phyloP scores from a whole-genome alignment of 192 early-diverging fungal species.

The Polychytrium aggregatum region DNA sequence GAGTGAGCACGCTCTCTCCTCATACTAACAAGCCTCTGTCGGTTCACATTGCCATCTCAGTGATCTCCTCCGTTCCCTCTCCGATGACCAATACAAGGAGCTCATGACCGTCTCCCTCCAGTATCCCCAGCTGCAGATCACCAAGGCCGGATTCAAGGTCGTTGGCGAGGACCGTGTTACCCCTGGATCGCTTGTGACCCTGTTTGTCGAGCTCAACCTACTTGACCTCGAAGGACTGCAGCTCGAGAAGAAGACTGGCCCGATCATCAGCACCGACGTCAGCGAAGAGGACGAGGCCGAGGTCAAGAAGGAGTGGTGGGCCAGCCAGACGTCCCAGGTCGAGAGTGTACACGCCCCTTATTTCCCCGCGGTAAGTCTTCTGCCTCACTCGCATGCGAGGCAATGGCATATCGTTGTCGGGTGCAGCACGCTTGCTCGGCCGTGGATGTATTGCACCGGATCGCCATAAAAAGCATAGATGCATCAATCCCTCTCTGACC shows the following conservation, averaged over 20 bases:
- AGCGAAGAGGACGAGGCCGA: conserved; percentile 8
- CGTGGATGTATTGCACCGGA: no score
- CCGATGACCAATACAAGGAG: conserved; percentile 55
- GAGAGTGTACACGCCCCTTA: conserved; percentile 53
- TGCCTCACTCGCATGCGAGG: neutral
- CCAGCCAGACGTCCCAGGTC: conserved; percentile 8
- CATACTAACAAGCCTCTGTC: no score
- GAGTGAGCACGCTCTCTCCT: no score
- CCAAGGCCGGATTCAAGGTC: conserved; percentile 65
- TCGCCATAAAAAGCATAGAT: no score
- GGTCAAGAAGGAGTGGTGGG: conserved; percentile 18
- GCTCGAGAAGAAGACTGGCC: conserved; percentile 5
- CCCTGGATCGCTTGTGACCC: conserved; percentile 33
- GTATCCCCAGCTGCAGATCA: conserved; percentile 67
- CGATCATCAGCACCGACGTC: conserved; percentile 4
- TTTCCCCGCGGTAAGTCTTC: conserved; percentile 36
- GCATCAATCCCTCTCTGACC: neutral
- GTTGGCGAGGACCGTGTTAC: conserved; percentile 37
- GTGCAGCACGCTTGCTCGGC: no score
- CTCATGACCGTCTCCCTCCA: conserved; percentile 60
- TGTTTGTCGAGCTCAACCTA: conserved; percentile 24
- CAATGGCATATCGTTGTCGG: neutral
- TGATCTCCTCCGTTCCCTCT: conserved; percentile 36
- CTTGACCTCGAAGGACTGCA: conserved; percentile 10
- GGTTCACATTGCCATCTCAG: no score